Evolutionary conservation across 306 rosid genomes (phyloP), one percentile per base, ranked within the genome.

Genomic region (Hylodesmum podocarpum): DNA sequence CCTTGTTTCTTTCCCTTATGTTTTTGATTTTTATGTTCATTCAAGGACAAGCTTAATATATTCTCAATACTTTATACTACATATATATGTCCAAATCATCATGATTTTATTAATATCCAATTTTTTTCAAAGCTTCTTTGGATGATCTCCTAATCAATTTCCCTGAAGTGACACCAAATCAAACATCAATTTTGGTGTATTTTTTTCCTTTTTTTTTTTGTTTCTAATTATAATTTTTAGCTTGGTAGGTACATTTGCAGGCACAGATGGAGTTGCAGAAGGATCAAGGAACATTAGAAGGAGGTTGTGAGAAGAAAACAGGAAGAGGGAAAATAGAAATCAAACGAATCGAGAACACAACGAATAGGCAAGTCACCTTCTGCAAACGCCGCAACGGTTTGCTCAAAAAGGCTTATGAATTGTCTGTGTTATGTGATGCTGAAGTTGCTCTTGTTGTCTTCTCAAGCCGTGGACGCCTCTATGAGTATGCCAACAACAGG

Each of bases 401-500:
- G 87, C 88, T 92, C 3, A 92, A 92, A 86, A 92, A 92, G 75
- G 97, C 97, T 8, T 90, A 92, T 54, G 97, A 92, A 40, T 67
- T 92, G 8, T 92, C 97, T 41, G 96, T 92, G 25, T 71, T 92
- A 1, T 92, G 97, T 65, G 97, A 92, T 74, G 97, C 96, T 46
- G 97, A 92, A 71, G 92, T 92, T 76, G 94, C 97, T 59, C 97
- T 92, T 40, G 78, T 92, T 66, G 94, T 92, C 83, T 92, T 92
- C 88, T 92, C 97, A 0, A 81, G 12, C 84, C 88, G 97, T 13
- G 97, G 94, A 6, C 96, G 96, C 64, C 87, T 90, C 67, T 92
- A 92, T 36, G 97, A 92, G 78, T 92, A 92, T 44, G 88, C 97
- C 55, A 92, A 92, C 77, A 88, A 87, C 88, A 92, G 97, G 97